Conservation (phyloP, 495 filamentous ascomycete species). For the Paragyromitra xinjiangensis region DNA sequence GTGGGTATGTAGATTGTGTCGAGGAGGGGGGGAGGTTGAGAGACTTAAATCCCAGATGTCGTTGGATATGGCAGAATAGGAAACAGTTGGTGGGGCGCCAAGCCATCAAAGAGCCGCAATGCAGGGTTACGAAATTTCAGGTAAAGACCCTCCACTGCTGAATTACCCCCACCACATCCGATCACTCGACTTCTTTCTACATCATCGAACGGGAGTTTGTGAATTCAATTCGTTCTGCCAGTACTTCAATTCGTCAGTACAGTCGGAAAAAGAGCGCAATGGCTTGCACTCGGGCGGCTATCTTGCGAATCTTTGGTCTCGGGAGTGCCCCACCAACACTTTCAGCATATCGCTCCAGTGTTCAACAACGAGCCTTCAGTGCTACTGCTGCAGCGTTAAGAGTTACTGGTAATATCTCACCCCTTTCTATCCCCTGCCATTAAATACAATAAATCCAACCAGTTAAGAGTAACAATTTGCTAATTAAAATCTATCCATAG, state of each 20-base stretch:
- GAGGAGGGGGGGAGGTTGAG: neutral
- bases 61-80: neutral
- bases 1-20: neutral
- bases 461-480: neutral
- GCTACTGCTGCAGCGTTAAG: conserved; percentile 5
- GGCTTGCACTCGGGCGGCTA: conserved; percentile 6
- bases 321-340: conserved; percentile 6
- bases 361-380: conserved; percentile 20
- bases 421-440: neutral
- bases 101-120: conserved; percentile 11
- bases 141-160: neutral
- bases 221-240: too few relatives aligned
- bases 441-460: neutral
- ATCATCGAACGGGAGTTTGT: too few relatives aligned
- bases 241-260: too few relatives aligned
- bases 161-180: neutral
- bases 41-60: neutral
- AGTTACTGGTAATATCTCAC: conserved; percentile 10
- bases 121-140: neutral
- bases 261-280: neutral
- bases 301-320: conserved; percentile 11
- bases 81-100: conserved; percentile 40
- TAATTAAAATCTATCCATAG: conserved; percentile 43
- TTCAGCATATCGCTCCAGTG: conserved; percentile 4
- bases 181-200: neutral